Base-by-base conservation (phyloP, 2,329 filamentous ascomycete genomes). In the Calonectria montana region DNA sequence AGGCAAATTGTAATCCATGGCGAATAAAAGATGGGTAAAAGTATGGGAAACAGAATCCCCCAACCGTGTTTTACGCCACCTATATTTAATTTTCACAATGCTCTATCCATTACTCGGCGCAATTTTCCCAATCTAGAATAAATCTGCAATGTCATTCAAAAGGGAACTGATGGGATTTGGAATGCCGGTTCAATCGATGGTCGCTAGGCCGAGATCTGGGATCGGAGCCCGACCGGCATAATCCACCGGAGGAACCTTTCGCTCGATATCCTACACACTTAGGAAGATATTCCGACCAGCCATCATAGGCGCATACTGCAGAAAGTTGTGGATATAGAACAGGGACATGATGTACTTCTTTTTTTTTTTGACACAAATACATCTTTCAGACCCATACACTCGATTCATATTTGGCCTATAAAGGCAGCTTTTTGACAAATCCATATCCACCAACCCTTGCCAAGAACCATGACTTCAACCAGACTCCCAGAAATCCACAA, bases 401-500 rank as follows among this genome's bases (percentile, higher is more conserved):
- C 6, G 10, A 35, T 12, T 35, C 31, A 35, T 3, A 35, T 10
- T 15, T 25, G n/a, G 10, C 6, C 13, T 57, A 18, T 12, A 3
- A 31, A 12, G 4, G 13, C 1, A 29, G 15, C 31, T 23, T 2
- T 39, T 13, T 15, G 13, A 16, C 39, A 55, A 7, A 9, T 21
- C 10, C 4, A 10, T 21, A 35, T 35, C 50, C 10, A 55, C 10
- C 9, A n/a, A 15, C 6, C 3, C 9, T 55, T 13, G 35, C 18
- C 29, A 21, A 55, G n/a, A 35, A 39, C 35, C n/a, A 15, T 57
- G 31, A n/a, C 53, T 1, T n/a, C 31, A 8, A 57, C 53, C 39
- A 31, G 53, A 37, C 53, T 57, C n/a, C 53, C 53, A 57, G 53
- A 57, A 35, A 37, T 65, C 37, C 21, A 16, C 47, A 67, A 67